Conservation (phyloP, 345 rosid genomes). For the Geranium rotundifolium region DNA sequence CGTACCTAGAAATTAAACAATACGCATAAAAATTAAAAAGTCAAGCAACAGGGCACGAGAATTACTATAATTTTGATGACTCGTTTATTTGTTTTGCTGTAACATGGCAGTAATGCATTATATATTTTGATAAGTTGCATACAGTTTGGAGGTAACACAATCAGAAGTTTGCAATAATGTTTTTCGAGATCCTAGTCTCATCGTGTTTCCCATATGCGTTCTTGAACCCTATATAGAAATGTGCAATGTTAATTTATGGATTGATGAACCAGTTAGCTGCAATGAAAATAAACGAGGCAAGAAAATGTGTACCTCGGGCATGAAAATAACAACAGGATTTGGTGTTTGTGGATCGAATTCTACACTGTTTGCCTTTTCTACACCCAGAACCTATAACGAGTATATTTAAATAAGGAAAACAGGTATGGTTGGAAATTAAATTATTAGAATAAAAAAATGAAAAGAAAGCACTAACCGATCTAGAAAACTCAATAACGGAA, state of each 20-base stretch:
- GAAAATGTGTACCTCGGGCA: slow-evolving; percentile 70
- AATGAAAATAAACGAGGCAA: neutral
- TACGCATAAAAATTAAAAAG: too few species aligned
- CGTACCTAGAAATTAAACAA: slow-evolving; percentile 38
- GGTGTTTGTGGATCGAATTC: slow-evolving; percentile 77
- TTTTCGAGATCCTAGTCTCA: slow-evolving; percentile 90
- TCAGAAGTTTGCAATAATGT: slow-evolving; percentile 58
- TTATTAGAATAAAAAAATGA: neutral
- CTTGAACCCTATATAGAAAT: slow-evolving; percentile 59
- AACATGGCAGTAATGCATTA: neutral
- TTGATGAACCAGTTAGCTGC: neutral
- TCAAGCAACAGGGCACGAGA: too few species aligned
- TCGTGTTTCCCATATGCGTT: slow-evolving; percentile 98
- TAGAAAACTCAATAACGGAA: slow-evolving; percentile 88
- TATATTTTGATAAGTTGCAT: slow-evolving; percentile 12
- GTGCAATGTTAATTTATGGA: slow-evolving; percentile 1
- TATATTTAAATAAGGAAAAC: neutral
- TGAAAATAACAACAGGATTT: slow-evolving; percentile 75
- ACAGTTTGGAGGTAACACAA: slow-evolving; percentile 80
- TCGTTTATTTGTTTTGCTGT: neutral
- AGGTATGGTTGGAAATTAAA: slow-evolving; percentile 1
- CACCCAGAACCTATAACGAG: slow-evolving; percentile 58
- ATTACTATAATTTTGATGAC: neutral
- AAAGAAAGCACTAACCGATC: slow-evolving; percentile 49
- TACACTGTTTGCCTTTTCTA: slow-evolving; percentile 67